phyloP scores from a whole-genome alignment of 495 filamentous ascomycete species.

The Amphirosellinia nigrospora region DNA sequence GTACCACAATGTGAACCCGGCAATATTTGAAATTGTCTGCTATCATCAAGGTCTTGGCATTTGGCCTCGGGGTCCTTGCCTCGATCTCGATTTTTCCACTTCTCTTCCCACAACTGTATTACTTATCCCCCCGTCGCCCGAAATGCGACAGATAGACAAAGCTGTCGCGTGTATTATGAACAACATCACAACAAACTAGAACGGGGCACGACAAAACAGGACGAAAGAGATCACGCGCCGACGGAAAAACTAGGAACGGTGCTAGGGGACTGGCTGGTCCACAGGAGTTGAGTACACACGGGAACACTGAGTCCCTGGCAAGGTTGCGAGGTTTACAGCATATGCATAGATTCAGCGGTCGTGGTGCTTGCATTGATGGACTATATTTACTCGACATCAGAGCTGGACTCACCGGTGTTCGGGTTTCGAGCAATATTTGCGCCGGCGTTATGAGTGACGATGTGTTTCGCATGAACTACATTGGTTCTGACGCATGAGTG shows the following conservation, averaged over 20 bases:
- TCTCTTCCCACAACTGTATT: neutral
- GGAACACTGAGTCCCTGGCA: neutral
- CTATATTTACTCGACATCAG: neutral
- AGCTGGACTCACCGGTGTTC: constrained; percentile 13
- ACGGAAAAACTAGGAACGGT: neutral
- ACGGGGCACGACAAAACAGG: constrained; percentile 5
- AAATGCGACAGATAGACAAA: constrained; percentile 4
- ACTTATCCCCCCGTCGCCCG: neutral
- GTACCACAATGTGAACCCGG: neutral
- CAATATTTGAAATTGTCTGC: neutral
- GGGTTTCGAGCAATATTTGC: neutral
- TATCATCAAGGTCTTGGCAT: neutral
- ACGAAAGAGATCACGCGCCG: neutral
- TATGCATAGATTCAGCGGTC: constrained; percentile 12
- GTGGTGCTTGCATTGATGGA: constrained; percentile 9
- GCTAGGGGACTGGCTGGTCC: neutral
- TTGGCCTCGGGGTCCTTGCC: neutral
- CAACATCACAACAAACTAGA: constrained; percentile 6
- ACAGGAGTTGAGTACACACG: neutral
- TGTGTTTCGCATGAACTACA: constrained; percentile 9
- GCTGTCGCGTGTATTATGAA: constrained; percentile 12
- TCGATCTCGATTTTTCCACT: neutral
- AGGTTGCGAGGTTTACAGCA: neutral
- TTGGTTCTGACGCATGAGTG: constrained; percentile 8
- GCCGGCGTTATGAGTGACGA: constrained; percentile 12